Base-by-base conservation (phyloP, 2,329 filamentous ascomycete genomes). In the Phaeosphaeria sp. region DNA sequence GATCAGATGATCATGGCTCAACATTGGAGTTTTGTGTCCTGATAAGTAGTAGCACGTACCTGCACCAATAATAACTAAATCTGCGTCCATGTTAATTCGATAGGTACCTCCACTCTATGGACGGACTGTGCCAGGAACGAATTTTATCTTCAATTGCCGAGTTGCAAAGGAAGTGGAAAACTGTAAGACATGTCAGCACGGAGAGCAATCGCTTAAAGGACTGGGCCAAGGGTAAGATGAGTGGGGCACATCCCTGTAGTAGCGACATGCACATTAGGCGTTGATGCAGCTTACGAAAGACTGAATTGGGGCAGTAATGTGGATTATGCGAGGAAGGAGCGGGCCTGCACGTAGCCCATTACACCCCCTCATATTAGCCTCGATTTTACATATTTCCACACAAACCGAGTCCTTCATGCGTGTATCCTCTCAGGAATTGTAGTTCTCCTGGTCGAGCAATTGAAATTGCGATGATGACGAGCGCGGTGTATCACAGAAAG, bases 51-150 rank as follows among this genome's bases (percentile, higher is more conserved):
- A 6, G 13, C 15, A 50, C 48, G 15, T 50, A 50, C 48, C 48
- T 15, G 48, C 48, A 42, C 61, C 61, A 40, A 64, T 50, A 39
- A 64, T 50, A 2, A 56, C 55, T 7, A 64, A 36, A n/a, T 64
- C 56, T 30, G 42, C 59, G 47, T 55, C 27, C 47, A 57, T 53
- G 59, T 59, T 63, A 33, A n/a, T 18, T 44, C 11, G 42, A n/a
- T n/a, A n/a, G n/a, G n/a, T n/a, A n/a, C n/a, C n/a, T n/a, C n/a
- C n/a, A n/a, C n/a, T n/a, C n/a, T n/a, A n/a, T n/a, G n/a, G n/a
- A n/a, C n/a, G n/a, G n/a, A n/a, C n/a, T n/a, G n/a, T n/a, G n/a
- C n/a, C n/a, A n/a, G n/a, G n/a, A n/a, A n/a, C n/a, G n/a, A n/a
- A n/a, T n/a, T n/a, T n/a, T n/a, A n/a, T n/a, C n/a, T n/a, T 7